Base-by-base conservation (phyloP, 2,329 filamentous ascomycete genomes). In the Tolypocladium pustulatum region DNA sequence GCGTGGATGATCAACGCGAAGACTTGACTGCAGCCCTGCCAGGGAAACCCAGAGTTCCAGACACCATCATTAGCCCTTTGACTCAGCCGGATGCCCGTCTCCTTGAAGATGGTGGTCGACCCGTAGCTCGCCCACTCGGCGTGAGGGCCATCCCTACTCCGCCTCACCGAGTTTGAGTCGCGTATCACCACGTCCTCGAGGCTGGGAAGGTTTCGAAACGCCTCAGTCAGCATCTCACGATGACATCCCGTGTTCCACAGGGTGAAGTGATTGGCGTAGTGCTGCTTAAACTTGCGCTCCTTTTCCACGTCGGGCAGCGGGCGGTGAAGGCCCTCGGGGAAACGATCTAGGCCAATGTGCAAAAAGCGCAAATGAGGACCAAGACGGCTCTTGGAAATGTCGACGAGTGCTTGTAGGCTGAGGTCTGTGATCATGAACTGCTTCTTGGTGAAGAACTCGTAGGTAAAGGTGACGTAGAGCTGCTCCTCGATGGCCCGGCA, bases 391-490 rank as follows among this genome's bases (percentile, higher is more conserved):
- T 76, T 73, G n/a, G 81, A 77, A 40, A 84, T 82, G 65, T 80
- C 73, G 68, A 80, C 61, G 13, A 87, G 73, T 0, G 78, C 74
- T 57, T 80, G 75, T 12, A 87, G 71, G 64, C 84, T 87, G 63
- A 75, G 70, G 38, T 81, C 73, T 1, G 78, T 79, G 57, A 87
- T 66, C 80, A 86, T 85, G 70, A 88, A 89, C 65, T 88, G 84
- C 65, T 81, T 82, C 68, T 83, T 84, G 56, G 73, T 75, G 70
- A 89, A 89, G 74, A 86, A 89, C 62, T 87, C 84, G 30, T 73
- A 73, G 34, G 79, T 75, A 63, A 88, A 88, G 38, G 74, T 74
- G 55, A 77, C 73, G 68, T 82, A 82, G 15, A 87, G 72, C 1
- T 74, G 72, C 25, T 70, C 70, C 66, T 88, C 84, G 15, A 85